Percentiles rank a stretch among this genome's conserved stretches.
Evolutionary conservation across 805 yeast genomes (phyloP).

Genomic region (Wickerhamiella siamensis): DNA sequence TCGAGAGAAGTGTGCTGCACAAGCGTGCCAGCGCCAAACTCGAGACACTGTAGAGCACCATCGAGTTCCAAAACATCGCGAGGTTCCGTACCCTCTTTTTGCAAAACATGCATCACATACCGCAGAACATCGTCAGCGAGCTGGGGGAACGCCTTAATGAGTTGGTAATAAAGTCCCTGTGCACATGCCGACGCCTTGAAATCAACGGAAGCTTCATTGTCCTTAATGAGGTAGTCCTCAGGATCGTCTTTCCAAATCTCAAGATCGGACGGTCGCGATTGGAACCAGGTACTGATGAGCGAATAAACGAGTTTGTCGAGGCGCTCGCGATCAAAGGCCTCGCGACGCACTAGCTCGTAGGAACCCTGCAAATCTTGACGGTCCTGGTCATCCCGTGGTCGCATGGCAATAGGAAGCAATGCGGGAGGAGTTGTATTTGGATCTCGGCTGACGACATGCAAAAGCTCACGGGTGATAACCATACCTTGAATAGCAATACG

Average conservation of each 20-base stretch:
- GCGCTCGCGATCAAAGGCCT: conserved; percentile 31
- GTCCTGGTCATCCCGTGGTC: conserved; percentile 48
- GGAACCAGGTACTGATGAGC: conserved; percentile 56
- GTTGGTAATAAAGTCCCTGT: conserved; percentile 65
- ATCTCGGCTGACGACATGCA: conserved; percentile 30
- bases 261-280: conserved; percentile 58
- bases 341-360: conserved; percentile 30
- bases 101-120: conserved; percentile 35
- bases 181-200: conserved; percentile 77
- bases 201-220: conserved; percentile 49
- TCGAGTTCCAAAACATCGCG: conserved; percentile 56
- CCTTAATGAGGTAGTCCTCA: conserved; percentile 86
- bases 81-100: conserved; percentile 23
- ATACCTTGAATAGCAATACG: conserved; percentile 45
- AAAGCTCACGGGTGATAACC: conserved; percentile 45
- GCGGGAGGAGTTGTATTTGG: conserved; percentile 2
- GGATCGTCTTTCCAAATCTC: conserved; percentile 78
- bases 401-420: conserved; percentile 23
- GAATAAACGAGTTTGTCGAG: conserved; percentile 40
- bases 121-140: conserved; percentile 39
- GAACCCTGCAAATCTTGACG: conserved; percentile 49
- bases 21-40: conserved; percentile 55
- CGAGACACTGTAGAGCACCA: conserved; percentile 69
- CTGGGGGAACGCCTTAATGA: conserved; percentile 49
- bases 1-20: conserved; percentile 34